Evolutionary conservation across 805 yeast species (phyloP).

Genomic region (Helenozyma baotianmanensis): DNA sequence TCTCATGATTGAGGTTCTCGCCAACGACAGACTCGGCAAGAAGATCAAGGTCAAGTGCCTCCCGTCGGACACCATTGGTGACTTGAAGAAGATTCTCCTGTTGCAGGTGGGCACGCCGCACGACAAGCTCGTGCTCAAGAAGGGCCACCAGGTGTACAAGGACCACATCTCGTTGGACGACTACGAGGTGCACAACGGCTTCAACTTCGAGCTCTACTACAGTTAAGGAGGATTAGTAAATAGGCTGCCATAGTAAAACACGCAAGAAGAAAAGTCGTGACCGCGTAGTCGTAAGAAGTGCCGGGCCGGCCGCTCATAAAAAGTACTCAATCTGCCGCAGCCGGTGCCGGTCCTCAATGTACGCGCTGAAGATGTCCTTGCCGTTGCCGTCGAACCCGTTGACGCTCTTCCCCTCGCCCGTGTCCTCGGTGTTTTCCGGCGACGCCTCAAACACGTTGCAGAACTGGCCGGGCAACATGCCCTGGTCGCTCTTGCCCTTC

Average conservation of each 20-base stretch:
- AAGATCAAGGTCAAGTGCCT: conserved; percentile 85
- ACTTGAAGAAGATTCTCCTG: conserved; percentile 78
- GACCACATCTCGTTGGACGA: conserved; percentile 92
- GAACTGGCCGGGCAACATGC: conserved; percentile 48
- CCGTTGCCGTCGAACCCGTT: conserved; percentile 23
- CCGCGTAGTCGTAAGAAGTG: no score
- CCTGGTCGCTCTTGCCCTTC: conserved; percentile 14
- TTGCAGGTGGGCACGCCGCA: conserved; percentile 76
- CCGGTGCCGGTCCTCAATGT: conserved; percentile 23
- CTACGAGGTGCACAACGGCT: conserved; percentile 89
- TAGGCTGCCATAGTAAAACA: no score
- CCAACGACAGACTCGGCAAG: conserved; percentile 68
- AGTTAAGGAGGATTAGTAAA: no score
- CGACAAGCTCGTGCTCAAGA: conserved; percentile 67
- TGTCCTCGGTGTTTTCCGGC: conserved; percentile 78
- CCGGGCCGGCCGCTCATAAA: conserved; percentile 18
- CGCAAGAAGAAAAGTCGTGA: no score
- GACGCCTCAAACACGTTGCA: conserved; percentile 97
- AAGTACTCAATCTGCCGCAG: conserved; percentile 50
- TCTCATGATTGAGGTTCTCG: conserved; percentile 40
- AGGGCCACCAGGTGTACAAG: conserved; percentile 79
- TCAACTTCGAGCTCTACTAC: conserved; percentile 80
- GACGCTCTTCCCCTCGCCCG: conserved; percentile 37
- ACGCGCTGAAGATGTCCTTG: conserved; percentile 23
- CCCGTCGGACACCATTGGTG: conserved; percentile 81